Percentiles rank a stretch among this genome's conserved stretches.
Conservation (phyloP, 179 eudicot species). For the Beta macrorhiza region DNA sequence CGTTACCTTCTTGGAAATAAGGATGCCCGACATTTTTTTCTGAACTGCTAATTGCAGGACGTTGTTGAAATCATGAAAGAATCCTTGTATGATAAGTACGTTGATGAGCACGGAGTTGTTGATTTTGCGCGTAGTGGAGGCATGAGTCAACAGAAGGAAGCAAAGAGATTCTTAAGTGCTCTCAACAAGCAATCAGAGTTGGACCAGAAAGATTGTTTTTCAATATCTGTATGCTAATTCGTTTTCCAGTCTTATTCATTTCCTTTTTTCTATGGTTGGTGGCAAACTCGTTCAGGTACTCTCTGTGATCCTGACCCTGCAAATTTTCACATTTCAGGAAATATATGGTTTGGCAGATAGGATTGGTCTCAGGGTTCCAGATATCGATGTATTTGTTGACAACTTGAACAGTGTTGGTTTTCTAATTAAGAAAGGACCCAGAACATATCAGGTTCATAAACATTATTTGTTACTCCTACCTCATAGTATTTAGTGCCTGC, state of each 20-base stretch:
- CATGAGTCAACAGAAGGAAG: conserved; percentile 97
- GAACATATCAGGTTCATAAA: conserved; percentile 72
- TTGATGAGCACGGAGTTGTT: conserved; percentile 82
- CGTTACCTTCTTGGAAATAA: background rate
- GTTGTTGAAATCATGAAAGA: conserved; percentile 97
- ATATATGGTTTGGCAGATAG: conserved; percentile 90
- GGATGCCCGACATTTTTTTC: background rate
- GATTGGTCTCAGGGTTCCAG: conserved; percentile 85
- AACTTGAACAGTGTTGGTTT: conserved; percentile 69
- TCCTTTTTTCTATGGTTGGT: background rate
- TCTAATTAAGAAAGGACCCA: conserved; percentile 90
- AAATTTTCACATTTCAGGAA: conserved; percentile 53
- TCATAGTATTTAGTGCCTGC: background rate
- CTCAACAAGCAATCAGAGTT: conserved; percentile 83
- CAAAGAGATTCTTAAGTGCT: conserved; percentile 85
- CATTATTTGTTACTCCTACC: background rate
- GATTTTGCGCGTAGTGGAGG: conserved; percentile 98
- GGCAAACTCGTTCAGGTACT: background rate
- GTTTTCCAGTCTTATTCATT: conserved; percentile 7
- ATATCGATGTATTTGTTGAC: conserved; percentile 78
- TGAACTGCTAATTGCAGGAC: conserved; percentile 49
- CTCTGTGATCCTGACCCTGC: conserved; percentile 6
- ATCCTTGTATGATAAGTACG: conserved; percentile 88
- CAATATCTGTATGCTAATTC: conserved; percentile 63
- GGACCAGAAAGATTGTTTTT: conserved; percentile 88